Percentiles rank a stretch among this genome's conserved stretches.
These are phyloP conservation scores for Debaryomyces fabryi DNA, from an alignment of 1,139 yeast species.

Conservation along the genomic window DNA sequence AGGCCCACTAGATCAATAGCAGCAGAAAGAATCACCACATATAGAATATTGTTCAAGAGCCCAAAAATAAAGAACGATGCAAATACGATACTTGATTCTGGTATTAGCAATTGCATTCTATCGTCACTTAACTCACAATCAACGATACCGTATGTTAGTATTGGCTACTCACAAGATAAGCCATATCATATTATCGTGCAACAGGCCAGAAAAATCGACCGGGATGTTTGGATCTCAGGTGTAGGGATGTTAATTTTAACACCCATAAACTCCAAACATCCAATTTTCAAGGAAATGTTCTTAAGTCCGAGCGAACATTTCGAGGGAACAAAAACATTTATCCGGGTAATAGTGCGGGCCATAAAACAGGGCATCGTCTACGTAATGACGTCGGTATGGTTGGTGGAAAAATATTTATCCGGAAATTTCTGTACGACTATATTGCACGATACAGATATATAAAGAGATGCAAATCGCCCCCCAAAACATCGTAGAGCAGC, in stretches of 20 bases:
- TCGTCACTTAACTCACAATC: not conserved
- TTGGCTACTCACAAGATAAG: not conserved
- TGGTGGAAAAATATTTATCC: conserved; percentile 1
- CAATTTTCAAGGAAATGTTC: too few species aligned
- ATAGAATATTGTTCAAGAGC: conserved; percentile 80
- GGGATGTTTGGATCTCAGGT: not conserved
- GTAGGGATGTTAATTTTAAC: not conserved
- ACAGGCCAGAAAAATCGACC: not conserved
- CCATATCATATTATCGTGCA: not conserved
- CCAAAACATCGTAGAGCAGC: not conserved
- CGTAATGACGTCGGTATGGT: not conserved
- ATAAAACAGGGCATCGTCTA: not conserved
- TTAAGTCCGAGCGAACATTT: too few species aligned
- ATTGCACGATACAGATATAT: not conserved
- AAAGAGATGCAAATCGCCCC: not conserved
- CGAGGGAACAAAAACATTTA: not conserved
- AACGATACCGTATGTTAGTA: not conserved
- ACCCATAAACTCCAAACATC: not conserved
- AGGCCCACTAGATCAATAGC: conserved; percentile 92
- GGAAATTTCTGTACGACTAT: not conserved
- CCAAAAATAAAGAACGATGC: conserved; percentile 81
- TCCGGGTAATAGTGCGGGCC: not conserved
- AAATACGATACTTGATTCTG: conserved; percentile 32
- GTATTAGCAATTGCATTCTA: conserved; percentile 9
- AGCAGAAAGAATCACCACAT: conserved; percentile 88